Base-by-base conservation (phyloP, 805 yeast species). In the Candida glaebosa region DNA sequence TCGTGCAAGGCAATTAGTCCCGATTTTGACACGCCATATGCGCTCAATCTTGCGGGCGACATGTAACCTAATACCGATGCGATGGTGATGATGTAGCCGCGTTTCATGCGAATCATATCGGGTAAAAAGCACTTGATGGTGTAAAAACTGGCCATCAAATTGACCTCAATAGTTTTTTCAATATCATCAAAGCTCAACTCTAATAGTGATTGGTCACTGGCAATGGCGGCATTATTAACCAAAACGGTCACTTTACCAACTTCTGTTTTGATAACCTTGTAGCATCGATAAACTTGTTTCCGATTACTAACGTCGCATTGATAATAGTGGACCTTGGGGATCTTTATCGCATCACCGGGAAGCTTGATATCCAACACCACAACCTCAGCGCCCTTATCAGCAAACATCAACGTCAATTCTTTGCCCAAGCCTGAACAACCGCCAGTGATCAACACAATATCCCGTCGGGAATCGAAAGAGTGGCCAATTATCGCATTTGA, bases 21-120 rank as follows among this genome's bases (percentile, higher is more conserved):
- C 0, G 95, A 82, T 58, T 91, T 91, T 12, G 95, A 78, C 0
- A 97, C 96, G 0, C 96, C 96, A 56, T 91, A 91, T 0, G 85
- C 85, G 34, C 82, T 82, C 43, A 87, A 69, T 17, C 84, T 70
- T 7, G 95, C 90, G 0, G 97, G 97, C 0, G 93, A 75, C 70
- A 86, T 73, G 48, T 83, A 81, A 0, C 96, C 97, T 41, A 91
- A 67, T 0, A 87, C 89, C 0, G 96, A 87, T 0, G 95, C 87
- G 31, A 91, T 69, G 2, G 89, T 86, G 24, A 90, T 80, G 16
- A 91, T 72, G 56, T 81, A 85, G 0, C 97, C 96, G 34, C 91
- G 65, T 43, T 72, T 67, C 16, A 56, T 45, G 16, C 49, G 57
- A 2, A 86, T 47, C 91, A 91, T 87, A 31, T 65, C 77, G 0